Percentiles rank a stretch among this genome's conserved stretches.
These are phyloP conservation scores for Hamigera avellanea DNA, from an alignment of 495 filamentous ascomycete genomes.

Conservation along the genomic window DNA sequence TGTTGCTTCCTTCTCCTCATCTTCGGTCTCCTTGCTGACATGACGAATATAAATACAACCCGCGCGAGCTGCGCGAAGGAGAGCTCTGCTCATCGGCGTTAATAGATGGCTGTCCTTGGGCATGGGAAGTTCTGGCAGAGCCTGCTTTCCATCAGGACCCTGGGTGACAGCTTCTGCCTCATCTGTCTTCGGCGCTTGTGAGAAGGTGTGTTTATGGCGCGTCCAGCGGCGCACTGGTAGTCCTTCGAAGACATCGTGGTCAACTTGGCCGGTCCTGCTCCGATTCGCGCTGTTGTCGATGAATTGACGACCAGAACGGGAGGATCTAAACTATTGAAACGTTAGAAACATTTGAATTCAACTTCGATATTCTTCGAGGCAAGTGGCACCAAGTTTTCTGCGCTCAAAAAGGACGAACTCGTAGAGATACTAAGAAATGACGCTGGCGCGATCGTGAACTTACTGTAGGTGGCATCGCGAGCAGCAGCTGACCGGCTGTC, in stretches of 20 bases:
- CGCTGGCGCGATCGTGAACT: slow-evolving; percentile 12
- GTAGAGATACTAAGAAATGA: too few relatives aligned
- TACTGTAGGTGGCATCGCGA: slow-evolving; percentile 33
- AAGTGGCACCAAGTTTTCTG: neutral
- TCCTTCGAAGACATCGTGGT: slow-evolving; percentile 94
- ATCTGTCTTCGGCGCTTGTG: slow-evolving; percentile 48
- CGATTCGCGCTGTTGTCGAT: slow-evolving; percentile 50
- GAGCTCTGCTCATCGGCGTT: slow-evolving; percentile 63
- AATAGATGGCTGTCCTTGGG: slow-evolving; percentile 80
- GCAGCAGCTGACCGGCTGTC: slow-evolving; percentile 1
- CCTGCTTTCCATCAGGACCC: slow-evolving; percentile 40
- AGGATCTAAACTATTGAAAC: slow-evolving; percentile 31
- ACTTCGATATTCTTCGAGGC: neutral
- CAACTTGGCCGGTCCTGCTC: slow-evolving; percentile 64
- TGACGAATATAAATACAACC: slow-evolving; percentile 51
- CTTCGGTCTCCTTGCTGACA: slow-evolving; percentile 27
- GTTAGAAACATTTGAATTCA: neutral
- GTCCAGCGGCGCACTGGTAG: slow-evolving; percentile 90
- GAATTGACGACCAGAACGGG: slow-evolving; percentile 33
- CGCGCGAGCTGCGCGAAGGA: slow-evolving; percentile 74
- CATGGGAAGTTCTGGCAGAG: slow-evolving; percentile 53
- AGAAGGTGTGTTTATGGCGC: slow-evolving; percentile 56
- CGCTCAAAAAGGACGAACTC: neutral
- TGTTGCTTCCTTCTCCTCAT: slow-evolving; percentile 38
- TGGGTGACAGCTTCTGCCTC: slow-evolving; percentile 35